A percentile compares a stretch with the other conserved stretches of the same genome.
Evolutionary conservation across 2,329 filamentous ascomycete species (phyloP).

Genomic region (Phaeomoniella chlamydospora): DNA sequence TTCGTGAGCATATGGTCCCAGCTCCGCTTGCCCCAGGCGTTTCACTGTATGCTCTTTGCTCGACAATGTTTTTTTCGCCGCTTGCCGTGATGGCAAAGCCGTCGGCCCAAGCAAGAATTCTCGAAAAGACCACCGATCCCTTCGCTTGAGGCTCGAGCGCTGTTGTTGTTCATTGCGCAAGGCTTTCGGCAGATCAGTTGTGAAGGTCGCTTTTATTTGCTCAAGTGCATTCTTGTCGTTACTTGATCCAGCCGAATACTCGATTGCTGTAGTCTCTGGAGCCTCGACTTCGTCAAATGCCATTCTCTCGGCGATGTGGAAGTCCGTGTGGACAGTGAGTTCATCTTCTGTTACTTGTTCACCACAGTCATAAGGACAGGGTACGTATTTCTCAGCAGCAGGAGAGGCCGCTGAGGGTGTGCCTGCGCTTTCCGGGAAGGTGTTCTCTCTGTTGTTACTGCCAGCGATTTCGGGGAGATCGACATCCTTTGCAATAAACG

Average conservation of each 20-base stretch:
- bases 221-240: constrained; percentile 4
- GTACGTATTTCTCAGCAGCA: constrained; percentile 27
- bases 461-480: not conserved
- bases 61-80: not conserved
- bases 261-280: constrained; percentile 18
- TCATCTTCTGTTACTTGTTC: constrained; percentile 40
- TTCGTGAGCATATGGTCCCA: constrained; percentile 61
- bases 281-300: constrained; percentile 24
- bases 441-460: not conserved
- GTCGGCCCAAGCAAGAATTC: constrained; percentile 10
- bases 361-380: constrained; percentile 45
- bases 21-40: constrained; percentile 34
- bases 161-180: constrained; percentile 13
- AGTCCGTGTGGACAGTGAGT: constrained; percentile 43
- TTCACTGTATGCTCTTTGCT: not conserved
- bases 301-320: constrained; percentile 38
- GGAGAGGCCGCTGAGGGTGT: constrained; percentile 2
- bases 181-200: constrained; percentile 9
- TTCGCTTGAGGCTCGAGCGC: constrained; percentile 1
- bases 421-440: not conserved
- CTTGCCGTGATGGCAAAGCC: constrained; percentile 14
- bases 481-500: constrained; percentile 12
- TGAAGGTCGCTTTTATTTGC: constrained; percentile 8
- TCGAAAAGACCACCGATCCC: constrained; percentile 6
- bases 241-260: constrained; percentile 1